Base-by-base conservation (phyloP, 805 yeast species). In the Pichia californica region DNA sequence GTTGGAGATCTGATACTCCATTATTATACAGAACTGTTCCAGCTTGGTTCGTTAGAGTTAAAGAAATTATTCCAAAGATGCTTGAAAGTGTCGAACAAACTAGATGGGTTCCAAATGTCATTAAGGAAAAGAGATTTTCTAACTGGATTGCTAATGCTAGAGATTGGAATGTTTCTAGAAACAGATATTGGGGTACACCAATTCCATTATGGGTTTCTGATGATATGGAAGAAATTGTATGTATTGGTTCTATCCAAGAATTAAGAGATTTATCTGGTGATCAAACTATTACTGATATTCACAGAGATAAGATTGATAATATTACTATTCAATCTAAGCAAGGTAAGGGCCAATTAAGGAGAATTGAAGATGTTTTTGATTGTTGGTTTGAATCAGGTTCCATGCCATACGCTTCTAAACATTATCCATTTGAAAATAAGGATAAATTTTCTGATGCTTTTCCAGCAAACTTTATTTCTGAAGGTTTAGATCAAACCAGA, bases 331-430 rank as follows among this genome's bases (percentile, higher is more conserved):
- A 97, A 45, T 89, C 98, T 6, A 74, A 80, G 59, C 64, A 75
- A 61, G 98, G 98, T 55, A 88, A 88, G 63, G 96, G 97, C 54
- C 70, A 61, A 19, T 77, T 93, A 67, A 83, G 69, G 63, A 84
- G 99, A 74, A 76, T 93, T 48, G 98, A 91, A 63, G 98, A 93
- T 68, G 99, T 93, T 37, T 93, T 93, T 62, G 99, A 93, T 71
- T 93, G 99, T 73, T 93, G 99, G 99, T 93, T 93, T 61, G 99
- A 93, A 73, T 88, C 96, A 16, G 99, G 99, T 54, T 83, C 96
- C 40, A 93, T 93, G 99, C 99, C 99, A 50, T 93, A 83, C 56
- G 98, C 97, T 43, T 84, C 95, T 31, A 82, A 84, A 63, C 99
- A 93, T 66, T 93, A 89, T 63, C 99, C 99, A 53, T 93, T 93